A percentile compares a stretch with the other conserved stretches of the same genome.
Conservation (phyloP, 139 green algal species). For the Limnomonas spitsbergensis region DNA sequence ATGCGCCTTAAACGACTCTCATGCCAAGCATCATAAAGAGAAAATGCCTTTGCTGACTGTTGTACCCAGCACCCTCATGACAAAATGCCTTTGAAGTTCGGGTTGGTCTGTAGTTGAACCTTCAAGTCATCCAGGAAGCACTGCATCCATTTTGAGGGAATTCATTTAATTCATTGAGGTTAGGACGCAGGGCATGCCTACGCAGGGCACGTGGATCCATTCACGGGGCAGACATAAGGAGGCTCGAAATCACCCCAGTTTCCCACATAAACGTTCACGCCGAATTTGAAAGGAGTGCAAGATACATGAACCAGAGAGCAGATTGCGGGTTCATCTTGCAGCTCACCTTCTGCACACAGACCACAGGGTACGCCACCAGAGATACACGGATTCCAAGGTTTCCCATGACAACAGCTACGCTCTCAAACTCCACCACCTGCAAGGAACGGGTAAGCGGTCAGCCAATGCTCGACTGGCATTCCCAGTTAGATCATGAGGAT, state of each 20-base stretch:
- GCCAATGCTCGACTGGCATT: background rate
- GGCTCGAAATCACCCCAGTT: background rate
- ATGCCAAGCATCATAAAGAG: too few species aligned
- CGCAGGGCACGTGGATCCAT: background rate
- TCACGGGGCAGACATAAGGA: background rate
- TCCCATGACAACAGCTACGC: slow-evolving; percentile 34
- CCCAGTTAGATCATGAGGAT: background rate
- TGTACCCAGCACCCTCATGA: too few species aligned
- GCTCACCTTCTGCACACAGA: slow-evolving; percentile 32
- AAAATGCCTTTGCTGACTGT: too few species aligned
- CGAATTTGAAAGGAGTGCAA: background rate
- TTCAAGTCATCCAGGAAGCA: slow-evolving; percentile 33
- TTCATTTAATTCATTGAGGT: too few species aligned
- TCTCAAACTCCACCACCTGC: slow-evolving; percentile 48
- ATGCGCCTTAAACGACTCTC: too few species aligned
- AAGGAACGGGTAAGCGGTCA: background rate
- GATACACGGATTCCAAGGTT: slow-evolving; percentile 37
- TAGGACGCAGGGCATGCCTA: background rate
- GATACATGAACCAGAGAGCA: background rate
- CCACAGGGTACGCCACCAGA: slow-evolving; percentile 36
- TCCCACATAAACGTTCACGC: background rate
- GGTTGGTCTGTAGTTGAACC: slow-evolving; percentile 16
- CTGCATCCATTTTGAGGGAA: too few species aligned
- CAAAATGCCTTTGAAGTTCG: slow-evolving; percentile 29
- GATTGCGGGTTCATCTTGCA: background rate